These are phyloP conservation scores for Pyrus bretschneideri DNA, from an alignment of 306 rosid genomes.

Conservation along the genomic window DNA sequence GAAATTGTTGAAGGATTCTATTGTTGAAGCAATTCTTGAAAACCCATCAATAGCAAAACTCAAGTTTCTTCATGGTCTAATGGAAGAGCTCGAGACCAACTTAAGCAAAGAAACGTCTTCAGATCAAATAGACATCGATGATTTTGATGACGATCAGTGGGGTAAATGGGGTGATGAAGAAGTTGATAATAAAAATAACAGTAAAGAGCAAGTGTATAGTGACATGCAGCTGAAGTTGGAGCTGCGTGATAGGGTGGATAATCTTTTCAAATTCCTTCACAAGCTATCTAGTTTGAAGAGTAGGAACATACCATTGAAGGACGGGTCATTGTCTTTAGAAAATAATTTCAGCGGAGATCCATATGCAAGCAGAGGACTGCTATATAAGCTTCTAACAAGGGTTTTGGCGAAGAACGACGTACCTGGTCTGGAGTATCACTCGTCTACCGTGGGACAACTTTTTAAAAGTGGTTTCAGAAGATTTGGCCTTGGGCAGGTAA, in stretches of 20 bases:
- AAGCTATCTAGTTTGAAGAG: slow-evolving; percentile 59
- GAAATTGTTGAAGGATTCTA: slow-evolving; percentile 72
- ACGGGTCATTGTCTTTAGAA: slow-evolving; percentile 44
- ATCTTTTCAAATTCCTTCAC: slow-evolving; percentile 75
- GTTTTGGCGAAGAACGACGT: slow-evolving; percentile 60
- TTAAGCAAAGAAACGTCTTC: slow-evolving; percentile 31
- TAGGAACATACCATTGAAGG: slow-evolving; percentile 56
- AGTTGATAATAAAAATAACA: slow-evolving; percentile 34
- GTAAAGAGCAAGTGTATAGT: slow-evolving; percentile 46
- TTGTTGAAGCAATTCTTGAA: slow-evolving; percentile 77
- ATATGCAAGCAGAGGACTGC: slow-evolving; percentile 56
- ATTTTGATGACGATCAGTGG: slow-evolving; percentile 87
- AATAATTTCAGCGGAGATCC: slow-evolving; percentile 50
- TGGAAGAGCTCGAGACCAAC: slow-evolving; percentile 71
- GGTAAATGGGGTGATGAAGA: slow-evolving; percentile 95
- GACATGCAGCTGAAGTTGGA: slow-evolving; percentile 90
- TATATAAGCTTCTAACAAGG: slow-evolving; percentile 62
- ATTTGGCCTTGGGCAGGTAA: slow-evolving; percentile 96
- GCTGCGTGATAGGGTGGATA: slow-evolving; percentile 85
- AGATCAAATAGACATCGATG: slow-evolving; percentile 44
- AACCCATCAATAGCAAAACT: slow-evolving; percentile 60
- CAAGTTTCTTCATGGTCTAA: slow-evolving; percentile 76
- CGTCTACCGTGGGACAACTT: slow-evolving; percentile 86
- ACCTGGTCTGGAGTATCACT: slow-evolving; percentile 81
- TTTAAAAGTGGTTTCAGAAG: slow-evolving; percentile 89